These are phyloP conservation scores for Zygoascus biomembranicola DNA, from an alignment of 805 yeast species.

Conservation along the genomic window DNA sequence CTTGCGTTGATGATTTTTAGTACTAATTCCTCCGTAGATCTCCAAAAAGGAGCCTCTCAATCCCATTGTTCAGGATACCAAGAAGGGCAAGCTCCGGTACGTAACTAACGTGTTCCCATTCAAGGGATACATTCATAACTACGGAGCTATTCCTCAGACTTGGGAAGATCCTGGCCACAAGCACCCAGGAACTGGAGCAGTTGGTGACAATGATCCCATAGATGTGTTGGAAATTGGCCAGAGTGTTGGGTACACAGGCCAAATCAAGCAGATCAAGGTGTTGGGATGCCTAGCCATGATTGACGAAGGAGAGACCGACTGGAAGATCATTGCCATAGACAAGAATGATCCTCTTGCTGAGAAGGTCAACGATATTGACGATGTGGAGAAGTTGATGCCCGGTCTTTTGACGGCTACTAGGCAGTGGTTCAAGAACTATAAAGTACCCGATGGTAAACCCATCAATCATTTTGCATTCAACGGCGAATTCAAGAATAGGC, in stretches of 20 bases:
- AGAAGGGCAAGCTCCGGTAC: conserved; percentile 67
- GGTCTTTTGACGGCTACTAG: conserved; percentile 60
- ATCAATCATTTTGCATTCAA: conserved; percentile 66
- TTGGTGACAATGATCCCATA: conserved; percentile 92
- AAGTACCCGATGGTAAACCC: conserved; percentile 75
- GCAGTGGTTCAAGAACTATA: conserved; percentile 78
- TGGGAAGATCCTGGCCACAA: conserved; percentile 88
- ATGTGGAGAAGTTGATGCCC: conserved; percentile 61
- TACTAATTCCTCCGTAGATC: conserved; percentile 4
- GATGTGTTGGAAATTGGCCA: conserved; percentile 90
- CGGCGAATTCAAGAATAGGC: conserved; percentile 54
- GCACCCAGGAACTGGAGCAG: conserved; percentile 39
- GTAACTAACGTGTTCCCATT: conserved; percentile 74
- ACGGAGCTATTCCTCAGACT: conserved; percentile 57
- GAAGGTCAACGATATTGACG: conserved; percentile 53
- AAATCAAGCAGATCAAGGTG: conserved; percentile 80
- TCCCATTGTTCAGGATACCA: conserved; percentile 74
- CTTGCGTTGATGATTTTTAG: background rate
- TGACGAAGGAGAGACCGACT: conserved; percentile 96
- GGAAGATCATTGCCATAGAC: conserved; percentile 78
- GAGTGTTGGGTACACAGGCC: conserved; percentile 50
- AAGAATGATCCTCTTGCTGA: conserved; percentile 56
- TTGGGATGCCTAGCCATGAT: conserved; percentile 90
- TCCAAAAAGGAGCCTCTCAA: conserved; percentile 48
- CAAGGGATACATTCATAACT: conserved; percentile 79